Conservation (phyloP, 345 rosid genomes). For the Euphorbia pulcherrima region DNA sequence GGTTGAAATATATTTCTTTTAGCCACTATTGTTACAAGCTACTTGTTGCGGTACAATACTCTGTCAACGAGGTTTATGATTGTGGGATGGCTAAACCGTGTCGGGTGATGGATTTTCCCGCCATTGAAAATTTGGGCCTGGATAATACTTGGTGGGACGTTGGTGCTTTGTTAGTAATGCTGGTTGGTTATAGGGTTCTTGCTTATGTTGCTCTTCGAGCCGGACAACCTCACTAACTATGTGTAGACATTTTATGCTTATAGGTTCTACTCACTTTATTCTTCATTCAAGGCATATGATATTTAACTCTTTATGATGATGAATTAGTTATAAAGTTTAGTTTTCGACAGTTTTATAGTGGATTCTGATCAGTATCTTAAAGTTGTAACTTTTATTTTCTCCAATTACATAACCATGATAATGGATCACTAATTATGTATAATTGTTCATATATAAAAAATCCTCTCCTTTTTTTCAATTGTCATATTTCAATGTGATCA, state of each 20-base stretch:
- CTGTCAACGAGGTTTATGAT: conserved; percentile 48
- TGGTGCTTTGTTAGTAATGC: conserved; percentile 60
- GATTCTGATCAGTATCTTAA: background rate
- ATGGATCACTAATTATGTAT: background rate
- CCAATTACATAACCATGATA: background rate
- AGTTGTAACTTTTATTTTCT: background rate
- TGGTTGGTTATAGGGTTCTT: conserved; percentile 66
- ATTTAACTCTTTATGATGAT: conserved; percentile 9
- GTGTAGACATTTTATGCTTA: background rate
- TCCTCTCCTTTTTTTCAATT: background rate
- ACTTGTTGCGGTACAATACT: conserved; percentile 73
- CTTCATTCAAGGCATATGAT: background rate
- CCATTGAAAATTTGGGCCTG: conserved; percentile 46
- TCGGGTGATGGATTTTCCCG: conserved; percentile 71
- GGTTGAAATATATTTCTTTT: conserved; percentile 84
- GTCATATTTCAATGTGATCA: too few species aligned
- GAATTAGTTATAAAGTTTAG: background rate
- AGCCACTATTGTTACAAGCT: conserved; percentile 86
- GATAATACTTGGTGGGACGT: conserved; percentile 52
- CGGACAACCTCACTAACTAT: conserved; percentile 32
- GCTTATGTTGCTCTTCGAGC: conserved; percentile 69
- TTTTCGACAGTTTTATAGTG: background rate
- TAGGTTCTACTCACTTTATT: conserved; percentile 1
- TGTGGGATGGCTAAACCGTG: conserved; percentile 56
- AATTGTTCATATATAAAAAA: background rate